A percentile compares a stretch with the other conserved stretches of the same genome.
Evolutionary conservation across 805 yeast species (phyloP).

Genomic region (Wickerhamomyces strasburgensis): DNA sequence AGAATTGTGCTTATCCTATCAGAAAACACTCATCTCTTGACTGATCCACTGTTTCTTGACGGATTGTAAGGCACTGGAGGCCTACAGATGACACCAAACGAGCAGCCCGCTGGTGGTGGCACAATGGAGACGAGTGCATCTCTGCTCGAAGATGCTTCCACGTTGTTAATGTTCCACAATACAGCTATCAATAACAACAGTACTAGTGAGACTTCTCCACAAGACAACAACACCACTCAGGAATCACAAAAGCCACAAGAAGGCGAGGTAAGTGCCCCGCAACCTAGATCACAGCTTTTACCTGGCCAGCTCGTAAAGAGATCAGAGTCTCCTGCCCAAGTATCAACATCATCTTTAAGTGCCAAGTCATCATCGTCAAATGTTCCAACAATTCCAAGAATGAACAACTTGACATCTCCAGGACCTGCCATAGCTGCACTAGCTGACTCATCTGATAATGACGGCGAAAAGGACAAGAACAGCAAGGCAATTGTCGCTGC

Average conservation of each 20-base stretch:
- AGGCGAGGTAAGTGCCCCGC: not conserved
- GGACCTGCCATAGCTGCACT: constrained; percentile 44
- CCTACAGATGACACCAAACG: constrained; percentile 1
- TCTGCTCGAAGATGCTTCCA: constrained; percentile 54
- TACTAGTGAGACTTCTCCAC: not conserved
- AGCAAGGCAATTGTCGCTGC: constrained; percentile 68
- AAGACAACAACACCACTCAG: not conserved
- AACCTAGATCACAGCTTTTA: not conserved
- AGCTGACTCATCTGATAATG: constrained; percentile 21
- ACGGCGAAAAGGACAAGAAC: constrained; percentile 17
- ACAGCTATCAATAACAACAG: constrained; percentile 35
- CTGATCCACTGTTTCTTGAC: too few relatives aligned
- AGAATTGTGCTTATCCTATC: too few relatives aligned
- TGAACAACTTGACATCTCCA: constrained; percentile 32
- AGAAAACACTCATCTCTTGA: too few relatives aligned
- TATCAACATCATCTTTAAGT: constrained; percentile 10
- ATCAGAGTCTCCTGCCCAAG: constrained; percentile 26
- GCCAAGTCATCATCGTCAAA: constrained; percentile 7
- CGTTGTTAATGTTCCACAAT: constrained; percentile 56
- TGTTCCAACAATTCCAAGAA: constrained; percentile 9
- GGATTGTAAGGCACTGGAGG: too few relatives aligned
- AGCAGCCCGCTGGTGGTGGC: not conserved
- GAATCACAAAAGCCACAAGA: not conserved
- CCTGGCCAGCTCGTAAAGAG: not conserved
- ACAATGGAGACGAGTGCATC: constrained; percentile 20